These are phyloP conservation scores for Trichoderma citrinoviride DNA, from an alignment of 2,329 filamentous ascomycete species.

Conservation along the genomic window DNA sequence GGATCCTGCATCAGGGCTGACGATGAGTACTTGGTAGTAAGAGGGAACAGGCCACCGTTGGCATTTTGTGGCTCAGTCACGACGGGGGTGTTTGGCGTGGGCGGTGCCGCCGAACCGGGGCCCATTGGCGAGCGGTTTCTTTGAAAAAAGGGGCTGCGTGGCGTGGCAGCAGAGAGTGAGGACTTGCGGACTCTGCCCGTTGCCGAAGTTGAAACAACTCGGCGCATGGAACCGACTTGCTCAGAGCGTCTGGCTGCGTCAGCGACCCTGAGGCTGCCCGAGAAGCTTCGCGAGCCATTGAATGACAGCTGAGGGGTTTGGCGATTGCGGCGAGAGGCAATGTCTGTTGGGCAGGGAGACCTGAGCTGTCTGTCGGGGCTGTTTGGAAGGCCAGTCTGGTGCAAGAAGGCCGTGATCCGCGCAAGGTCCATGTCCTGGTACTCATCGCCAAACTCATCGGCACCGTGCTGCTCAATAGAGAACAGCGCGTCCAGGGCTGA, in stretches of 20 bases:
- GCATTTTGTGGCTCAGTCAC: slow-evolving; percentile 38
- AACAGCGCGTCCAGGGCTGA: slow-evolving; percentile 10
- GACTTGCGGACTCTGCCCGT: slow-evolving; percentile 37
- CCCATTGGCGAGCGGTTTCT: slow-evolving; percentile 44
- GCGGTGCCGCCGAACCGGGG: slow-evolving; percentile 44
- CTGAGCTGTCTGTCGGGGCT: slow-evolving; percentile 36
- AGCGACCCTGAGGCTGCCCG: slow-evolving; percentile 46
- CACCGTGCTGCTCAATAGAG: slow-evolving; percentile 13
- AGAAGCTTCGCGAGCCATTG: slow-evolving; percentile 44
- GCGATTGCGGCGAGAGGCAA: slow-evolving; percentile 52
- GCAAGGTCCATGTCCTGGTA: slow-evolving; percentile 19
- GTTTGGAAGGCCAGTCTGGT: slow-evolving; percentile 23
- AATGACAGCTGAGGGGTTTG: slow-evolving; percentile 47
- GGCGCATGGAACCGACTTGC: slow-evolving; percentile 49
- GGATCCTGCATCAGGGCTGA: slow-evolving; percentile 38
- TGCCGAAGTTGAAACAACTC: slow-evolving; percentile 53
- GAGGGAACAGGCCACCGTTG: slow-evolving; percentile 38
- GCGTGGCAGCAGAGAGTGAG: slow-evolving; percentile 28
- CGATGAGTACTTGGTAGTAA: slow-evolving; percentile 33
- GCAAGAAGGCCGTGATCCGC: slow-evolving; percentile 23
- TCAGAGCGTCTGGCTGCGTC: slow-evolving; percentile 48
- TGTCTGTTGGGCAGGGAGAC: slow-evolving; percentile 52
- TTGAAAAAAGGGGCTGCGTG: slow-evolving; percentile 42
- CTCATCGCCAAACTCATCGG: slow-evolving; percentile 20
- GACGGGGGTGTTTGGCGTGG: slow-evolving; percentile 50